Evolutionary conservation across 495 filamentous ascomycete genomes (phyloP).

Genomic region (Neurospora cerealis): DNA sequence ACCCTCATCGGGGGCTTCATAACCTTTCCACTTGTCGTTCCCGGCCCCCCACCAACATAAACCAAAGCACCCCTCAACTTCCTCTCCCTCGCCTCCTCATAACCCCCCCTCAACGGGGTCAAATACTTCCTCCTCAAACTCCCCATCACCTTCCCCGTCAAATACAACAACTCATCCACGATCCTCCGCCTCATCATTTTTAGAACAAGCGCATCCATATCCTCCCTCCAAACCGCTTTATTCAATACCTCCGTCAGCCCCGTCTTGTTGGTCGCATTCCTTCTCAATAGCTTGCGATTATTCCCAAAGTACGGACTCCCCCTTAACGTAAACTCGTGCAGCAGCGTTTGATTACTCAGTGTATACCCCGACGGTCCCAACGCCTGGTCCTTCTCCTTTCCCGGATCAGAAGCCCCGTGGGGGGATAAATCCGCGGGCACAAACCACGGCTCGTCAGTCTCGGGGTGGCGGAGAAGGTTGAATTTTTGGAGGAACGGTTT

Average conservation of each 20-base stretch:
- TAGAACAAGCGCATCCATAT: slow-evolving; percentile 57
- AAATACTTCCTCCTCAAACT: neutral
- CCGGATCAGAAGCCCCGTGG: neutral
- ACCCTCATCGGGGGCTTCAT: slow-evolving; percentile 7
- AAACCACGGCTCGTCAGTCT: slow-evolving; percentile 45
- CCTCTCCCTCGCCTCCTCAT: slow-evolving; percentile 20
- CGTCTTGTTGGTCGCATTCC: neutral
- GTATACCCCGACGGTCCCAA: slow-evolving; percentile 5
- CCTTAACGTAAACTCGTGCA: neutral
- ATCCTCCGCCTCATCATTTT: slow-evolving; percentile 40
- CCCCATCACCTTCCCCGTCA: slow-evolving; percentile 9
- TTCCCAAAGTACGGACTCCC: neutral
- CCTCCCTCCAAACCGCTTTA: slow-evolving; percentile 46
- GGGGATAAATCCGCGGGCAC: slow-evolving; percentile 32
- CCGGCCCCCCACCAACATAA: slow-evolving; percentile 3
- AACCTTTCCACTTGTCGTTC: neutral
- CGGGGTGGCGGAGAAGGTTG: slow-evolving; percentile 45
- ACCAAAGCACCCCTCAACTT: slow-evolving; percentile 29
- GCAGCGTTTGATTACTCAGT: slow-evolving; percentile 6
- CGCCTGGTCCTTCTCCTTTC: neutral
- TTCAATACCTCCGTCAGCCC: slow-evolving; percentile 2
- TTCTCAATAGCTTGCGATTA: slow-evolving; percentile 2
- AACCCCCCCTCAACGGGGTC: slow-evolving; percentile 1
- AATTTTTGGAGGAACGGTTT: slow-evolving; percentile 54
- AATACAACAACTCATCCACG: slow-evolving; percentile 27